Percentiles rank a stretch among this genome's conserved stretches.
Conservation (phyloP, 202 grass and related monocot genomes). For the Miscanthus sacchariflorus region DNA sequence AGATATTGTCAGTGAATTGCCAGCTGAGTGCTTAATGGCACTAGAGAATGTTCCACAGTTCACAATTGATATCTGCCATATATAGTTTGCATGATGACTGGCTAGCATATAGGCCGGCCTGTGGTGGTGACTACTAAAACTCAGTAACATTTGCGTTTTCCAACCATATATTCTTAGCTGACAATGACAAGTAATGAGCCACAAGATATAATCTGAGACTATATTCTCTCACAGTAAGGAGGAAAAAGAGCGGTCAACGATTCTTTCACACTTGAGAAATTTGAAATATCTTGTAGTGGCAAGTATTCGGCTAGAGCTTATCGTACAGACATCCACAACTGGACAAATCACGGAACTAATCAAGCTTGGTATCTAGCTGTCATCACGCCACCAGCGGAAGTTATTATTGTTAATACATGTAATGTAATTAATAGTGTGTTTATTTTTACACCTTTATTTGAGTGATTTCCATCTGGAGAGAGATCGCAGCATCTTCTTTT, state of each 20-base stretch:
- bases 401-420: not conserved
- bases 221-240: not conserved
- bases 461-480: not conserved
- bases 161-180: not conserved
- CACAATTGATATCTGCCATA: not conserved
- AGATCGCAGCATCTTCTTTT: not conserved
- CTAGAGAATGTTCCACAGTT: not conserved
- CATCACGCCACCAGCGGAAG: not conserved
- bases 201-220: not conserved
- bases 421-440: not conserved
- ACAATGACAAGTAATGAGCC: not conserved
- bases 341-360: not conserved
- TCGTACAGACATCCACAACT: not conserved
- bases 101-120: not conserved
- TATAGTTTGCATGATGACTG: not conserved
- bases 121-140: not conserved
- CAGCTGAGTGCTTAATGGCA: not conserved
- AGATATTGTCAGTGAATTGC: too few species aligned
- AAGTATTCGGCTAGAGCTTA: not conserved
- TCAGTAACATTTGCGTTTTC: not conserved
- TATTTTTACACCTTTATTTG: not conserved
- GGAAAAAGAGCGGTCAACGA: not conserved
- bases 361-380: not conserved
- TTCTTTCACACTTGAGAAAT: not conserved
- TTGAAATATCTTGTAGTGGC: not conserved